phyloP scores from a whole-genome alignment of 78 protist genomes.

The Chrysochromulina tobinii region DNA sequence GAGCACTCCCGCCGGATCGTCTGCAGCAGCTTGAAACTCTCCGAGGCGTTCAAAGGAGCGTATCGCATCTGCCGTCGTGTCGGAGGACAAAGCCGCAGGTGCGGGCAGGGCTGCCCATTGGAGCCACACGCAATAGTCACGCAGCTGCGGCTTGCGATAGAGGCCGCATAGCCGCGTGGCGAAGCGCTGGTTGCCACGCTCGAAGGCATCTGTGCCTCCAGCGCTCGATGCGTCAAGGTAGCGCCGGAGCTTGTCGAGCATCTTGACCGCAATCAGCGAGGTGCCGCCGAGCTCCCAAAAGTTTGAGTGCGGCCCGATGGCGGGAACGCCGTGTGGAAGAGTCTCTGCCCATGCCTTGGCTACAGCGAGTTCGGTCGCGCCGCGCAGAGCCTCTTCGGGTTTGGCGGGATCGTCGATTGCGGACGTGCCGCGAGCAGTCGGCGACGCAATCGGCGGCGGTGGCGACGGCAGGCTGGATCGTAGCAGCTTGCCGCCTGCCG shows the following conservation, averaged over 20 bases:
- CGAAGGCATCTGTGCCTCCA: not conserved
- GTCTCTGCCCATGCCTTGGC: not conserved
- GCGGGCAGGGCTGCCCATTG: not conserved
- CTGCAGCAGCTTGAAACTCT: too few species aligned
- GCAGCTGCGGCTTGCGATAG: not conserved
- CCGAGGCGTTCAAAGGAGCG: too few species aligned
- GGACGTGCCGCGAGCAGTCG: not conserved
- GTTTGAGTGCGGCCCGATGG: not conserved
- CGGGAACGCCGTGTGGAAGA: not conserved
- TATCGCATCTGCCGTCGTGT: too few species aligned
- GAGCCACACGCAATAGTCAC: not conserved
- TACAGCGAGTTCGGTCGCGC: not conserved
- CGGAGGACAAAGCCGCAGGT: not conserved
- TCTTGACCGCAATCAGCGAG: not conserved
- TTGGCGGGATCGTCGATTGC: too few species aligned
- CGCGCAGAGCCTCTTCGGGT: not conserved
- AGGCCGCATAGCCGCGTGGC: slow-evolving; percentile 19
- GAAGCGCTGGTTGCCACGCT: not conserved
- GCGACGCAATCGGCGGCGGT: not conserved
- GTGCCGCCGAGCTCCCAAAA: not conserved
- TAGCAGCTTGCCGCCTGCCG: not conserved
- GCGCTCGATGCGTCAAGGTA: not conserved
- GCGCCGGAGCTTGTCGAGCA: not conserved
- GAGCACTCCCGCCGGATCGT: too few species aligned
- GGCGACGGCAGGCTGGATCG: not conserved